These are phyloP conservation scores for Cryptosporidium muris DNA, from an alignment of 169 alveolate species.

Conservation along the genomic window DNA sequence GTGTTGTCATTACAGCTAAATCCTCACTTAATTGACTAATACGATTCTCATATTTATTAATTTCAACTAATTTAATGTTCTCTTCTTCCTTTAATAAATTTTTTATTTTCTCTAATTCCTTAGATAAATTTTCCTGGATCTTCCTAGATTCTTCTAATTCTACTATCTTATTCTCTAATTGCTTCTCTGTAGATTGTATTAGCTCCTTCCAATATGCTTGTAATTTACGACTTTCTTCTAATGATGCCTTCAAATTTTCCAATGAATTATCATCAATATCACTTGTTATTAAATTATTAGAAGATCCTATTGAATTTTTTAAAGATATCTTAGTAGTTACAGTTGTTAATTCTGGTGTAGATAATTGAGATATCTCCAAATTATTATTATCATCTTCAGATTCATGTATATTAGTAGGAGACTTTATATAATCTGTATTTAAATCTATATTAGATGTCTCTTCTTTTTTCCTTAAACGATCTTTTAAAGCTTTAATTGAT, in stretches of 20 bases:
- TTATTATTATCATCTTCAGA: not conserved
- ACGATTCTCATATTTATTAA: conserved; percentile 2
- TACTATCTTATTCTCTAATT: conserved; percentile 20
- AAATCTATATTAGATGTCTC: not conserved
- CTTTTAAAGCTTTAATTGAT: conserved; percentile 5
- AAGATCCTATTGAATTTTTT: not conserved
- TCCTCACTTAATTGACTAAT: conserved; percentile 21
- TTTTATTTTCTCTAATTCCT: conserved; percentile 1
- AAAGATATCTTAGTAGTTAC: not conserved
- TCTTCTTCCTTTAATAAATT: conserved; percentile 5
- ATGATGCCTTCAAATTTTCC: not conserved
- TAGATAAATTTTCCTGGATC: conserved; percentile 3
- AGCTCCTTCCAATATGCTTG: conserved; percentile 61
- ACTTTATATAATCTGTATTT: not conserved
- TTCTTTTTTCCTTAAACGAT: not conserved
- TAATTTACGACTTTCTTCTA: conserved; percentile 52
- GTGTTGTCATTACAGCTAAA: conserved; percentile 33
- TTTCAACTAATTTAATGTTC: not conserved
- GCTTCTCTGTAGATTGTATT: conserved; percentile 62
- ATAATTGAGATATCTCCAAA: not conserved
- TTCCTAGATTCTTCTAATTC: conserved; percentile 27
- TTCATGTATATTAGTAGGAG: not conserved
- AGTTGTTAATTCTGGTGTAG: not conserved
- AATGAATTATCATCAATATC: not conserved
- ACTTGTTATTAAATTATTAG: not conserved